Conservation (phyloP, 2,329 filamentous ascomycete species). For the Sordariomycetes sp. region DNA sequence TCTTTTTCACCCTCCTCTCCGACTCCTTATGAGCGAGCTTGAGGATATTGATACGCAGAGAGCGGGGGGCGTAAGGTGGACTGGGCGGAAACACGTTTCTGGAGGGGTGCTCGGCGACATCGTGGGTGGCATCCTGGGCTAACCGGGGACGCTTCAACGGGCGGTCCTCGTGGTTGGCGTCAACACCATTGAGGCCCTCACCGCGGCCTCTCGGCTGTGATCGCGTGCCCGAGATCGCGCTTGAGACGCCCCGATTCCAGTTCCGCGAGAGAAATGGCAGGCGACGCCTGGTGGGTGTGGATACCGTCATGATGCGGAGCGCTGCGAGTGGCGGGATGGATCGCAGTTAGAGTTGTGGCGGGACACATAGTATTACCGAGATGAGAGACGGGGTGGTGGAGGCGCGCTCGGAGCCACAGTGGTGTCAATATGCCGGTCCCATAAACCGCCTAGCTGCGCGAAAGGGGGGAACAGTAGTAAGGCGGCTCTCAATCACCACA, state of each 20-base stretch:
- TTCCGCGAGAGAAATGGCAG: slow-evolving; percentile 45
- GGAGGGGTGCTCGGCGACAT: neutral
- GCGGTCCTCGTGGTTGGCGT: neutral
- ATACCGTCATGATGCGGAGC: slow-evolving; percentile 33
- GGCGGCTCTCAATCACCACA: neutral
- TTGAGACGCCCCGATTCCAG: slow-evolving; percentile 21
- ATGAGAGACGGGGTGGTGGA: neutral
- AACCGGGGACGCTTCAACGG: slow-evolving; percentile 3
- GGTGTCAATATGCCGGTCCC: neutral
- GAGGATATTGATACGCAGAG: slow-evolving; percentile 41
- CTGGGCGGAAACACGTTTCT: neutral
- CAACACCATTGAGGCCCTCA: neutral
- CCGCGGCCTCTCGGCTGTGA: neutral
- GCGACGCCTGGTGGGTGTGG: slow-evolving; percentile 33
- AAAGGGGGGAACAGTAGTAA: neutral
- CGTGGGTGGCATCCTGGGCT: neutral
- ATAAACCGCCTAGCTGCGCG: neutral
- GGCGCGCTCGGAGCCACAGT: neutral
- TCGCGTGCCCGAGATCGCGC: neutral
- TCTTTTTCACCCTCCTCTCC: slow-evolving; percentile 20
- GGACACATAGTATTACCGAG: neutral
- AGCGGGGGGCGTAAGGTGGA: neutral
- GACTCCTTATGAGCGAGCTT: slow-evolving; percentile 40
- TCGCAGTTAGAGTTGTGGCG: neutral
- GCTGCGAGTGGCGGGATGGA: neutral